Percentiles rank a stretch among this genome's conserved stretches.
phyloP scores from a whole-genome alignment of 2,329 filamentous ascomycete genomes.

The Ceratocystis huliohia region DNA sequence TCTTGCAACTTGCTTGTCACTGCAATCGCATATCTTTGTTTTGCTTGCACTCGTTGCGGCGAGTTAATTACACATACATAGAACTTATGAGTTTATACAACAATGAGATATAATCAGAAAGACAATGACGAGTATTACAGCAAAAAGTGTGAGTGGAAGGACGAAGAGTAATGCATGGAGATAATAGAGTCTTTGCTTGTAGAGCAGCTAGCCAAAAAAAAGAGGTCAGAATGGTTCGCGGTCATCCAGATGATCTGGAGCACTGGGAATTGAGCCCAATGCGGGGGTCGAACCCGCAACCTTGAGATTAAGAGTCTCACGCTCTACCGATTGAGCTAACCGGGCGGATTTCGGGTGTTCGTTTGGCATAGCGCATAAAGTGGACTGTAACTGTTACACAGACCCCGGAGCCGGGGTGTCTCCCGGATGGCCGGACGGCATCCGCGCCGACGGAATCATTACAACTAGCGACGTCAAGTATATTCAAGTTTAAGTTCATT shows the following conservation, averaged over 20 bases:
- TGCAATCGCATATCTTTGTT: not conserved
- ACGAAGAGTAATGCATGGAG: not conserved
- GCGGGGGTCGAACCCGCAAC: conserved; percentile 33
- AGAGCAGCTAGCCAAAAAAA: not conserved
- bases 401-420: too few relatives aligned
- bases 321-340: conserved; percentile 61
- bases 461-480: too few relatives aligned
- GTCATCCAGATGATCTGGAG: conserved; percentile 20
- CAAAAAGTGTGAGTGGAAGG: not conserved
- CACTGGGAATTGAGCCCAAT: conserved; percentile 23
- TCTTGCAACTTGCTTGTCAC: not conserved
- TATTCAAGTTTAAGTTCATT: too few relatives aligned
- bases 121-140: not conserved
- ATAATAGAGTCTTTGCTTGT: too few relatives aligned
- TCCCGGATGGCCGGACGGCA: too few relatives aligned
- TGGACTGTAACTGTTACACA: not conserved
- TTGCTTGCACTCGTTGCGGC: not conserved
- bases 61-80: conserved; percentile 2
- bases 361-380: not conserved
- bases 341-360: conserved; percentile 29
- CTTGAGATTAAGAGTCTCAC: conserved; percentile 53
- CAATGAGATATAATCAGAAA: not conserved
- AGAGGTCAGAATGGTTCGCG: not conserved
- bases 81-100: conserved; percentile 6
- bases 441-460: too few relatives aligned